These are phyloP conservation scores for Fusarium sp. DNA, from an alignment of 2,329 filamentous ascomycete genomes.

Conservation along the genomic window DNA sequence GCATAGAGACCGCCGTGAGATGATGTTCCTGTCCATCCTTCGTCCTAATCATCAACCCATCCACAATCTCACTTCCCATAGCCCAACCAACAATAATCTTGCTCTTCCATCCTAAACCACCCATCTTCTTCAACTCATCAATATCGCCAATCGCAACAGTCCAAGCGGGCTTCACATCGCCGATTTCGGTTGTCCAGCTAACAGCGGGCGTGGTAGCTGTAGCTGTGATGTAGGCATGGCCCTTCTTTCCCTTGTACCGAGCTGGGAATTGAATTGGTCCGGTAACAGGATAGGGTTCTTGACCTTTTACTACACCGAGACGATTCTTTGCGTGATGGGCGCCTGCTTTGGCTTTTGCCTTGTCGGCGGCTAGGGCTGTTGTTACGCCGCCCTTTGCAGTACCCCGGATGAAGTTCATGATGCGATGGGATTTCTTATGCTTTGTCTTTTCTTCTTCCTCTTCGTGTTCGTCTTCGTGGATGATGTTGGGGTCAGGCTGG, in stretches of 20 bases:
- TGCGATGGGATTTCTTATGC: conserved; percentile 56
- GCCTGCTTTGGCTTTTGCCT: conserved; percentile 72
- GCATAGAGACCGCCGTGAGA: conserved; percentile 76
- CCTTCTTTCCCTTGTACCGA: conserved; percentile 77
- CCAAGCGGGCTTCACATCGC: conserved; percentile 72
- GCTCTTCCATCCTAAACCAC: conserved; percentile 86
- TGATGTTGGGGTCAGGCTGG: conserved; percentile 56
- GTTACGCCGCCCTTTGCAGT: conserved; percentile 79
- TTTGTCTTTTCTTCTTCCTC: conserved; percentile 63
- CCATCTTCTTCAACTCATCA: conserved; percentile 79
- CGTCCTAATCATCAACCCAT: conserved; percentile 78
- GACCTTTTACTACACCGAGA: conserved; percentile 72
- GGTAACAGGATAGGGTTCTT: conserved; percentile 57
- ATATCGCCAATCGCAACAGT: conserved; percentile 78
- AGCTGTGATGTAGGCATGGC: conserved; percentile 77
- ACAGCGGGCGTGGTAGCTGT: conserved; percentile 76
- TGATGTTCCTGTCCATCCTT: conserved; percentile 66
- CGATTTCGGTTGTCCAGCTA: conserved; percentile 69
- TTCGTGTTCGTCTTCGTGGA: conserved; percentile 53
- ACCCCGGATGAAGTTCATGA: conserved; percentile 75
- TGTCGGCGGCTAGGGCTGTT: conserved; percentile 78
- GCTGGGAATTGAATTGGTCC: conserved; percentile 84
- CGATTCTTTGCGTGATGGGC: conserved; percentile 74
- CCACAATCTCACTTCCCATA: conserved; percentile 77
- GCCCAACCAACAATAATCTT: conserved; percentile 87